Base-by-base conservation (phyloP, 306 rosid genomes). In the Corylus avellana region DNA sequence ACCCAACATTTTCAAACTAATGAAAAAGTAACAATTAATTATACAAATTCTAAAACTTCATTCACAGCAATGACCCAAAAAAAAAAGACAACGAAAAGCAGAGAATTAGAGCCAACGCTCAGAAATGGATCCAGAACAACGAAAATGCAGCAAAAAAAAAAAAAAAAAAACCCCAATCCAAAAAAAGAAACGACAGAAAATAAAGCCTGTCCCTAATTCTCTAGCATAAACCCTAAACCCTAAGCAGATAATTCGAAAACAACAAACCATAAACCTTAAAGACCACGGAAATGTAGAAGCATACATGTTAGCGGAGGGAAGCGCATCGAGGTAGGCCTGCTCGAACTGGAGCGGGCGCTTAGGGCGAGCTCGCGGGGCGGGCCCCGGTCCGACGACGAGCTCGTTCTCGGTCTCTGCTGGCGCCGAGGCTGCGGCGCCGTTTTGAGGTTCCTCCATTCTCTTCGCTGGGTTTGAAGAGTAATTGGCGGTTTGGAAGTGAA, bases 331-430 rank as follows among this genome's bases (percentile, higher is more conserved):
- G 86, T 91, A 95, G 61, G 99, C 97, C 22, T 89, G 92, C 84
- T 93, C 99, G 88, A 95, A 95, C 90, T 95, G 97, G 73, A 95
- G 98, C 29, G 99, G 98, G 2, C 99, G 94, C 79, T 95, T 95
- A 70, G 78, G 90, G 8, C 98, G 98, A 67, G 88, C 67, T 2
- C 89, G 90, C 54, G 93, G 96, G 42, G 97, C 94, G 11, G 98
- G 96, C 12, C 94, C 97, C 2, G 98, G 98, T 18, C 98, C 99
- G 27, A 89, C 79, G 4, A 77, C 3, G 37, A 77, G 70, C 53
- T 89, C 96, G 0, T 88, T 96, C 58, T 88, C 96, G 58, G 11
- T 79, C 78, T 64, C 88, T 57, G 75, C 68, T 20, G 53, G 17
- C n/a, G 75, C 76, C 49, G 71, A 72, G 76, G 27, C 48, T n/a